Base-by-base conservation (phyloP, 306 rosid genomes). In the Ormosia emarginata region DNA sequence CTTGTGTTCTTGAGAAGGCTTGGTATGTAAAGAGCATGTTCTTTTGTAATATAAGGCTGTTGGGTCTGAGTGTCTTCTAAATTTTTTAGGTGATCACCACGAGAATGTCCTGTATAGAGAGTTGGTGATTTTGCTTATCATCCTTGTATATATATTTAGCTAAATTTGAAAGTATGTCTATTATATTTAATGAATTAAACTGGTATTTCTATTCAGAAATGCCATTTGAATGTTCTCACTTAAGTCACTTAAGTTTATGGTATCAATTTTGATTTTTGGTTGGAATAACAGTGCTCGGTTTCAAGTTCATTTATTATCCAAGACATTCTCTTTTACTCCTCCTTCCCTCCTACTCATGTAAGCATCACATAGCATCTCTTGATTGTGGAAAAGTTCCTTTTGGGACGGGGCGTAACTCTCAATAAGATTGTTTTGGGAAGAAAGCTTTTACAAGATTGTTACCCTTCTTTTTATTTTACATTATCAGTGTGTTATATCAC, bases 1-100 rank as follows among this genome's bases (percentile, higher is more conserved):
- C 92, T 88, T 85, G 71, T 88, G 84, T 86, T 86, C 81, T 80
- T 69, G 85, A 82, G 86, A 79, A 82, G 87, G 94, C 86, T 88
- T 88, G 86, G 67, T 71, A 12, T 79, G 80, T 81, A 85, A 61
- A 82, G 79, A 18, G 86, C 63, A 79, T 40, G 79, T 74, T 77
- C 80, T 79, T 78, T 81, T 93, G 93, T 90, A 86, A 75, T 74
- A 55, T 90, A 84, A 72, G 39, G 67, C 11, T 37, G 82, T 78
- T 81, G 37, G 44, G 50, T 79, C 57, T 80, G 55, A 49, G 82
- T 79, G 83, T 66, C 82, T 89, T 69, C 40, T 83, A 68, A 63
- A 14, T 6, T 46, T 43, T 83, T 81, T 66, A 74, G 88, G 84
- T 85, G 74, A 88, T 90, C 92, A 82, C 88, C 88, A 39, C 29